phyloP scores from a whole-genome alignment of 2,329 filamentous ascomycete genomes.

The Fusarium coffeatum region DNA sequence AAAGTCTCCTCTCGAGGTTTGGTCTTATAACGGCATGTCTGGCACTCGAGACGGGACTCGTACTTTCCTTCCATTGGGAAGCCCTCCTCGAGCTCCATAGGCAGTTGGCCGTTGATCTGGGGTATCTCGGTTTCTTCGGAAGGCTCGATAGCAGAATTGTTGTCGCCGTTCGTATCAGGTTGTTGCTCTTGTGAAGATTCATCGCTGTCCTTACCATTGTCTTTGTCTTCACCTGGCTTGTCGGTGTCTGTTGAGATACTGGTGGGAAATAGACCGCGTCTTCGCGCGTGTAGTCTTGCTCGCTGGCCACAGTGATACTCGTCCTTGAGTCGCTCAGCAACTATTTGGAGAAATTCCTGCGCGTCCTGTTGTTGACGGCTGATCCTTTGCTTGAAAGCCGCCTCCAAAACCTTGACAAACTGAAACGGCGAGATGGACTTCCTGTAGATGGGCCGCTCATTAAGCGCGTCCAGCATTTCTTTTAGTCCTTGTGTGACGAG shows the following conservation, averaged over 20 bases:
- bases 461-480: slow-evolving; percentile 90
- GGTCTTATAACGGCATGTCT: slow-evolving; percentile 89
- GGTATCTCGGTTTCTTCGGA: slow-evolving; percentile 38
- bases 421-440: slow-evolving; percentile 91
- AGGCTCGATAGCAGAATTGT: slow-evolving; percentile 41
- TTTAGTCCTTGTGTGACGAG: slow-evolving; percentile 89
- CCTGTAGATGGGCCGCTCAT: slow-evolving; percentile 91
- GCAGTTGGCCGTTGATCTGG: slow-evolving; percentile 40
- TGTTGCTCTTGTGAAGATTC: slow-evolving; percentile 25
- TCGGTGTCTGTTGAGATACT: slow-evolving; percentile 17
- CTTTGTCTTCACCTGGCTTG: slow-evolving; percentile 38
- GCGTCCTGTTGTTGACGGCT: slow-evolving; percentile 97
- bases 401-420: slow-evolving; percentile 86
- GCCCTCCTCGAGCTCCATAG: slow-evolving; percentile 69
- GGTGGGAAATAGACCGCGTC: slow-evolving; percentile 42
- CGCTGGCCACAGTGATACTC: slow-evolving; percentile 89
- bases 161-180: slow-evolving; percentile 15
- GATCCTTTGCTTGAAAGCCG: slow-evolving; percentile 88
- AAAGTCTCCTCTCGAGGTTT: slow-evolving; percentile 86
- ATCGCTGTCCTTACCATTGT: slow-evolving; percentile 31
- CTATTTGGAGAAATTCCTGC: slow-evolving; percentile 95
- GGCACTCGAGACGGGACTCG: slow-evolving; percentile 95
- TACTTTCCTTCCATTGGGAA: slow-evolving; percentile 94
- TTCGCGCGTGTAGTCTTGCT: slow-evolving; percentile 70
- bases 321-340: slow-evolving; percentile 90